Evolutionary conservation across 2,329 filamentous ascomycete genomes (phyloP).

Genomic region (Diaporthe sp.): DNA sequence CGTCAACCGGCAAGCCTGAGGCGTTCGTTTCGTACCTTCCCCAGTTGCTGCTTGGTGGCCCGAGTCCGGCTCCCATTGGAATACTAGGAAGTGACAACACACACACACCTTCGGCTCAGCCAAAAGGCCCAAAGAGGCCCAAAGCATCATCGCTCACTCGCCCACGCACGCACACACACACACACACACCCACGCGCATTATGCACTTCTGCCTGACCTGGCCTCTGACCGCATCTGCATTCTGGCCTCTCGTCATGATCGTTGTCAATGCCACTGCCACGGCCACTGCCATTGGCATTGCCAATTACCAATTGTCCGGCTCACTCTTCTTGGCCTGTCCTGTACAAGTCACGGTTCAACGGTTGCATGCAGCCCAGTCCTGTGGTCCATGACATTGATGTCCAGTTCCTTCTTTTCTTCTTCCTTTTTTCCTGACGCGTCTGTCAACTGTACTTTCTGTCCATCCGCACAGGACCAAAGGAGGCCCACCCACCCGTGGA

Average conservation of each 20-base stretch:
- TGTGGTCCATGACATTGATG: not conserved
- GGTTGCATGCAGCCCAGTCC: conserved; percentile 15
- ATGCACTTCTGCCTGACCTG: conserved; percentile 64
- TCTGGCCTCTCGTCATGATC: conserved; percentile 17
- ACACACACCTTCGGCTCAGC: not conserved
- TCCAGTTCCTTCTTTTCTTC: not conserved
- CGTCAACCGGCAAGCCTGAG: conserved; percentile 7
- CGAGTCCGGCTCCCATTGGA: conserved; percentile 15
- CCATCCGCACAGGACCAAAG: conserved; percentile 1
- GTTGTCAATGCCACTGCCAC: conserved; percentile 4
- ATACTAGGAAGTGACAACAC: conserved; percentile 50
- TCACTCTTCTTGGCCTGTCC: not conserved
- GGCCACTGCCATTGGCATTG: not conserved
- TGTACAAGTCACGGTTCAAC: conserved; percentile 16
- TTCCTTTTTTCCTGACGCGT: not conserved
- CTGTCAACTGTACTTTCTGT: conserved; percentile 1
- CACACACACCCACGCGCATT: conserved; percentile 35
- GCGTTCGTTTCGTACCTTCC: conserved; percentile 17
- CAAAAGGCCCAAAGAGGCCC: conserved; percentile 46
- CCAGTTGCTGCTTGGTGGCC: conserved; percentile 13
- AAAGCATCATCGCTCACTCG: conserved; percentile 59
- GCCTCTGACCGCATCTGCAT: conserved; percentile 40
- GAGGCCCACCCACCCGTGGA: conserved; percentile 15
- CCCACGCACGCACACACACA: not conserved
- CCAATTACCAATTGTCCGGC: conserved; percentile 17